Evolutionary conservation across 2,329 filamentous ascomycete species (phyloP).

Genomic region (Shiraia sp.): DNA sequence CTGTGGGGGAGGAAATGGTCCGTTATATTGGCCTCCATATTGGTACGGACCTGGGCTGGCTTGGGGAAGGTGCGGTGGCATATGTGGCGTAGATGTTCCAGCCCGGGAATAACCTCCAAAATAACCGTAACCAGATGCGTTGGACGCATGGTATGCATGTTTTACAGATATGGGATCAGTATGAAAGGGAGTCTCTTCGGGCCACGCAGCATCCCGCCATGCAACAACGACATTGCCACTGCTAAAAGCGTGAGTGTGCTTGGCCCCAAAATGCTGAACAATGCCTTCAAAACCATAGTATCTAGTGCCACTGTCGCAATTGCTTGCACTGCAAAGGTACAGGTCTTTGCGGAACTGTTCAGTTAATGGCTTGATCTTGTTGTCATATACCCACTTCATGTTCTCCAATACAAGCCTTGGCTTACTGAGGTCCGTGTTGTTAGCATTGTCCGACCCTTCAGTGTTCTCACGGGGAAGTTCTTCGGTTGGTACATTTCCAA

Average conservation of each 20-base stretch:
- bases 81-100: conserved; percentile 42
- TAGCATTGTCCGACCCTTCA: conserved; percentile 17
- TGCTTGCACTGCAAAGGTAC: conserved; percentile 69
- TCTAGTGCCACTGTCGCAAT: conserved; percentile 67
- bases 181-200: conserved; percentile 72
- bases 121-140: conserved; percentile 32
- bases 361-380: conserved; percentile 72
- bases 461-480: conserved; percentile 6
- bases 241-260: conserved; percentile 74
- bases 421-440: conserved; percentile 47
- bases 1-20: conserved; percentile 45
- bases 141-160: conserved; percentile 39
- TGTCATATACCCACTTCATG: conserved; percentile 84
- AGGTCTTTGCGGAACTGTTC: conserved; percentile 70
- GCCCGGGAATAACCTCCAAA: conserved; percentile 45
- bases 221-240: conserved; percentile 72
- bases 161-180: conserved; percentile 58
- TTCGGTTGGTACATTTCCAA: conserved; percentile 55
- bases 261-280: conserved; percentile 81
- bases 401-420: conserved; percentile 75
- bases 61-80: conserved; percentile 40
- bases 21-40: conserved; percentile 38
- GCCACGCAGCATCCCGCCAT: conserved; percentile 80
- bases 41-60: conserved; percentile 43
- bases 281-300: conserved; percentile 77